Evolutionary conservation across 805 yeast genomes (phyloP).

Genomic region (Monosporozyma servazzii): DNA sequence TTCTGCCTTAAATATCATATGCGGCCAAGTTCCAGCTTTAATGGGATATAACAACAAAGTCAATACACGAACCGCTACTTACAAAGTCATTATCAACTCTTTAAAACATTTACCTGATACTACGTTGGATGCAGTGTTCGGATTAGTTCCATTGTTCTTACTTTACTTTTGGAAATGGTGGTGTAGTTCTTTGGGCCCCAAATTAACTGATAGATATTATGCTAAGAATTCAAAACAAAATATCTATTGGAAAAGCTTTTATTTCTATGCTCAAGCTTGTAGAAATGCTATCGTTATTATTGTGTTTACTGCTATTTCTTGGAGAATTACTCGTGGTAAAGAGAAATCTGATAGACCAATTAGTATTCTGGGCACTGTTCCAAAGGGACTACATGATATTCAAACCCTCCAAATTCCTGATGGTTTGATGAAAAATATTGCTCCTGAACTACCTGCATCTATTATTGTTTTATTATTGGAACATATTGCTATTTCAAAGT

Average conservation of each 20-base stretch:
- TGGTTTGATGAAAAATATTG: conserved; percentile 51
- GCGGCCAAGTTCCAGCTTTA: conserved; percentile 80
- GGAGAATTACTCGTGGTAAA: conserved; percentile 56
- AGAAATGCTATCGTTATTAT: conserved; percentile 77
- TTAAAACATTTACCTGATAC: conserved; percentile 63
- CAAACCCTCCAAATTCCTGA: conserved; percentile 62
- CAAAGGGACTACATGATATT: conserved; percentile 69
- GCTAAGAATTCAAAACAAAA: conserved; percentile 13
- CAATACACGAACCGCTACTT: conserved; percentile 65
- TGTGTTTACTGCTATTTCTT: conserved; percentile 73
- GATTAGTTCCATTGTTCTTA: conserved; percentile 63
- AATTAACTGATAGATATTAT: conserved; percentile 46
- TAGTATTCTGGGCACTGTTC: conserved; percentile 65
- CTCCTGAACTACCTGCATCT: conserved; percentile 77
- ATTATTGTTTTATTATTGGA: conserved; percentile 74
- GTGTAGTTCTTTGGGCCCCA: conserved; percentile 47
- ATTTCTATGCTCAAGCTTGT: conserved; percentile 66
- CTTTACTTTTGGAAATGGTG: conserved; percentile 62
- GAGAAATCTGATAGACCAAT: conserved; percentile 34
- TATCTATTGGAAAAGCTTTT: conserved; percentile 29
- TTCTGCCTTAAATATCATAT: conserved; percentile 72
- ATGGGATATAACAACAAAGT: conserved; percentile 65
- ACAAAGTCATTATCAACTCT: conserved; percentile 58
- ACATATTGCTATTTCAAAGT: conserved; percentile 88
- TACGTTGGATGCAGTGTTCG: conserved; percentile 80